phyloP scores from a whole-genome alignment of 805 yeast species.

The Zygoascus bituminiphila region DNA sequence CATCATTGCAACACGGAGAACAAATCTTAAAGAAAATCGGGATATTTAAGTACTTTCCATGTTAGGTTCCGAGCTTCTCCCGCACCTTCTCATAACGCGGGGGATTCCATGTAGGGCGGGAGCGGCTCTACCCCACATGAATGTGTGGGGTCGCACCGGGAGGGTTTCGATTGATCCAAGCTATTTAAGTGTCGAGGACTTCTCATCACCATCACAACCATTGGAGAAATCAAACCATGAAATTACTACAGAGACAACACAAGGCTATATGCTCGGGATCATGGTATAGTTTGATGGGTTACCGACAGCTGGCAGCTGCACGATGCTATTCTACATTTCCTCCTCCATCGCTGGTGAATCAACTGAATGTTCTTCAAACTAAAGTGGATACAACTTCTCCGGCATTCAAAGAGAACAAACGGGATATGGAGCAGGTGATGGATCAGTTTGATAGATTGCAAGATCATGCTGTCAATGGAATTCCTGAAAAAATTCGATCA shows the following conservation, averaged over 20 bases:
- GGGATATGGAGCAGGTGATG: conserved; percentile 17
- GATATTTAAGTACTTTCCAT: not conserved
- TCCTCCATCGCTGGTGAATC: conserved; percentile 5
- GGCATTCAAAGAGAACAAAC: conserved; percentile 18
- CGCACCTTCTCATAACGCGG: not conserved
- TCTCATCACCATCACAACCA: not conserved
- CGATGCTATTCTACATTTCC: conserved; percentile 6
- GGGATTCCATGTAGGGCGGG: not conserved
- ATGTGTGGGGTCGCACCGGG: not conserved
- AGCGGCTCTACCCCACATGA: not conserved
- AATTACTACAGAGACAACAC: not conserved
- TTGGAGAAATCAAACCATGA: not conserved
- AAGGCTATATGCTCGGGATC: not conserved
- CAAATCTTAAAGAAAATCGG: too few species aligned
- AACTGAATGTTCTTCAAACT: conserved; percentile 17
- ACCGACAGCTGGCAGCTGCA: conserved; percentile 1
- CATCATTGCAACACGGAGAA: too few species aligned
- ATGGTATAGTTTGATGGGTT: too few species aligned
- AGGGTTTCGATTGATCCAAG: not conserved
- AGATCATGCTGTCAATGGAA: conserved; percentile 15
- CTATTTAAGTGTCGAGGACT: not conserved
- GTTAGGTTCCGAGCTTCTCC: not conserved
- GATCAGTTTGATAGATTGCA: conserved; percentile 17
- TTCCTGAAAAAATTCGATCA: conserved; percentile 23
- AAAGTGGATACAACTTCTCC: conserved; percentile 19